Base-by-base conservation (phyloP, 331 rosid genomes). In the Saraca asoca region DNA sequence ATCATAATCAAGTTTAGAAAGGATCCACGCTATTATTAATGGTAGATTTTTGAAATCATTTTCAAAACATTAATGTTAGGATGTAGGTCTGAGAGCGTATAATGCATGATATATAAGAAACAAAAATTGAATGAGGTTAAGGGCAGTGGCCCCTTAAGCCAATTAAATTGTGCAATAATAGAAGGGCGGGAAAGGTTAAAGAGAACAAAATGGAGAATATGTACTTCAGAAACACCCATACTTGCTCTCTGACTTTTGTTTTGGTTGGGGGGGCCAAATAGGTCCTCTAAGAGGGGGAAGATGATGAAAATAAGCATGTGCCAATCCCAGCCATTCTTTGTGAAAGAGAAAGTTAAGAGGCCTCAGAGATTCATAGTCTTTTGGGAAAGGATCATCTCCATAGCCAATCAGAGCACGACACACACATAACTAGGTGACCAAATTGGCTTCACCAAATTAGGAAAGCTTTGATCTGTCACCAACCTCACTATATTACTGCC, bases 161-260 rank as follows among this genome's bases (percentile, higher is more conserved):
- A 56, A 56, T 55, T 69, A 39, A 44, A 64, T 73, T 75, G 73
- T 75, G 81, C 85, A 80, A 72, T 80, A 50, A 79, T 71, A 5
- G 62, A 62, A 16, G 75, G 19, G 46, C 12, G 12, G 41, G 13
- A 54, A 10, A 54, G 68, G 2, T 38, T 44, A 39, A 55, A 61
- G 41, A 53, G 51, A 66, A 72, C 60, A 56, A 71, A 62, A 62
- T 24, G 66, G 78, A 38, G 69, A 50, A 71, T 20, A 64, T 8
- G 75, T 67, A 71, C 78, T 37, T 55, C 19, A 34, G 64, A 66
- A 60, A 37, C 69, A 70, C 57, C 72, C 65, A 71, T 24, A 5
- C 66, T 65, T 72, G 57, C 45, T 42, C 42, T 0, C 43, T 31
- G 11, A 39, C 43, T 33, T 24, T 24, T 24, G 2, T n/a, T 24